Base-by-base conservation (phyloP, 2,329 filamentous ascomycete genomes). In the Cercospora zeina region DNA sequence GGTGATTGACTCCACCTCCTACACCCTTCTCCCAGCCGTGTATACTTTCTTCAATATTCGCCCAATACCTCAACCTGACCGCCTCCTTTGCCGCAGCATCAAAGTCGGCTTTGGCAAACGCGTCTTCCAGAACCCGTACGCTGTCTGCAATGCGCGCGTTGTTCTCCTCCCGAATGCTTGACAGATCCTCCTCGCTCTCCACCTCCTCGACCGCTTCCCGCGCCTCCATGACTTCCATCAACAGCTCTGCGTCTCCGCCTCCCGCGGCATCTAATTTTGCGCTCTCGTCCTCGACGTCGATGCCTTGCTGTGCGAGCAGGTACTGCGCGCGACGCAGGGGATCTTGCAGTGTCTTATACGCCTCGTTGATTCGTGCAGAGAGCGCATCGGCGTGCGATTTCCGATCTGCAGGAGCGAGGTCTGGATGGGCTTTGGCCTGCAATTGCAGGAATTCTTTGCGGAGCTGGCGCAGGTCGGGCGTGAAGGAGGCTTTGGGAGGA, bases 301-400 rank as follows among this genome's bases (percentile, higher is more conserved):
- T 83, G 0, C 88, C 91, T 42, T 87, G 83, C 39, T 62, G 62
- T 3, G 78, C 77, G 0, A 97, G 83, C 5, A 97, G 79, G 74
- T 97, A 96, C 75, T 97, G 91, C n/a, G 93, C 93, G 24, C 95
- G 86, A 53, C 85, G 77, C 11, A 99, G 80, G 14, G 95, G 93
- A 69, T 88, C 85, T 54, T 85, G 80, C 0, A 99, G 84, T 2
- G 93, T 96, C 72, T 86, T 88, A 82, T 96, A 97, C 0, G 95
- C 95, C 68, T 92, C 88, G 81, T 97, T 97, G 75, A 97, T 93
- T 27, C 85, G 83, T 7, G 91, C 85, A 9, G 89, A 95, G n/a
- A 87, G 80, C 0, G 87, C 89, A 75, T 96, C 90, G 19, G 92
- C 91, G 53, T 83, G 79, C 42, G 79, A 77, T 69, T 86, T 86